These are phyloP conservation scores for peach (Prunus persica) DNA, from an alignment of 306 rosid species.

Conservation along the genomic window DNA sequence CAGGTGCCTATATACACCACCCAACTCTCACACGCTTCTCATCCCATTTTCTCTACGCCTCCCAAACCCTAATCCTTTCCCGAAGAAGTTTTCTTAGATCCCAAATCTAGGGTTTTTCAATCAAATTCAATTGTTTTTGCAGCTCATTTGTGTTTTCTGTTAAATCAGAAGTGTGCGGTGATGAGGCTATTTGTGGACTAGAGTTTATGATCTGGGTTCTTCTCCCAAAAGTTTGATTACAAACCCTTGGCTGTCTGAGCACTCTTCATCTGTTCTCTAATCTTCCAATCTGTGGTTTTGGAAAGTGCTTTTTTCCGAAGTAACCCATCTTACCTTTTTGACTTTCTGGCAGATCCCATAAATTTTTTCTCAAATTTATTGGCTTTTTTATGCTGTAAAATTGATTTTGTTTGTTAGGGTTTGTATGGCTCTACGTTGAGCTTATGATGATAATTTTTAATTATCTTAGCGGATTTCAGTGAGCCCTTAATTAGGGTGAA, in stretches of 20 bases:
- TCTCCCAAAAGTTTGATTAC: constrained; percentile 55
- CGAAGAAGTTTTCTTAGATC: background rate
- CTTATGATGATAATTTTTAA: constrained; percentile 60
- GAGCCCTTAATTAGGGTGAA: constrained; percentile 49
- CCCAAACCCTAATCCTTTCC: background rate
- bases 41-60: background rate
- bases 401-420: too few relatives aligned
- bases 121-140: background rate
- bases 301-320: background rate
- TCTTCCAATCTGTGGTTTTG: background rate
- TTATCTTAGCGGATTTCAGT: constrained; percentile 99
- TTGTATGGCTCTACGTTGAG: constrained; percentile 16
- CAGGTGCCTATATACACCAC: background rate
- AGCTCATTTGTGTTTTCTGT: background rate
- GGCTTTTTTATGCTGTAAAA: background rate
- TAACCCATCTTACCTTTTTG: background rate
- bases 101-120: background rate
- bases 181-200: constrained; percentile 74
- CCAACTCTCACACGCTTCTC: background rate
- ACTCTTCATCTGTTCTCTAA: constrained; percentile 4
- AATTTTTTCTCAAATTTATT: background rate
- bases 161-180: constrained; percentile 41
- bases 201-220: constrained; percentile 88
- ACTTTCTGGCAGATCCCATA: background rate
- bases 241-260: constrained; percentile 99